Base-by-base conservation (phyloP, 2,329 filamentous ascomycete species). In the Neocatenulostroma microsporum region DNA sequence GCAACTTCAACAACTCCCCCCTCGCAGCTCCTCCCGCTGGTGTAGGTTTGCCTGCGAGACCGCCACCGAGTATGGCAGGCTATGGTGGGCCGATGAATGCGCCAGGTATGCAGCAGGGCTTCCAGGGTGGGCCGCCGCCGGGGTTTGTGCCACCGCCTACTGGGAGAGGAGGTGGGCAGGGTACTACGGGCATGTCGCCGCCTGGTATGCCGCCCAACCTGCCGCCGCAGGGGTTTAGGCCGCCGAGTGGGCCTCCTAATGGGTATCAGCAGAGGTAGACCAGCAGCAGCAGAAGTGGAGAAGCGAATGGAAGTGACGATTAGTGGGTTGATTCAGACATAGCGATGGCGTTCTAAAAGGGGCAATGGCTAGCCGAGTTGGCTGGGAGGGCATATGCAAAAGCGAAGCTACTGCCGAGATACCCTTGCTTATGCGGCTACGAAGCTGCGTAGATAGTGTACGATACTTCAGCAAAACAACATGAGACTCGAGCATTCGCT, bases 1-100 rank as follows among this genome's bases (percentile, higher is more conserved):
- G 10, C 27, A 24, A 20, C 17, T 53, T 48, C 42, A 51, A 49
- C 18, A 60, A 58, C 43, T 55, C 67, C 37, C 69, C 76, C 20
- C 70, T 80, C 11, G 70, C 74, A 11, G 74, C 77, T 31, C 74
- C 78, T 21, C 72, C 74, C 11, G 66, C 72, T 6, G 73, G 72
- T 19, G 70, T 73, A 12, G 76, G 76, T 11, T 57, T 80, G 18
- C 81, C 82, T 25, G 78, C 80, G 39, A 68, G 81, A 25, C 82
- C 82, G n/a, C 82, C 82, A 3, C 78, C 78, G 13, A 76, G 71
- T 12, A 76, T 80, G 51, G 77, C 67, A 33, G 78, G 78, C 2
- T 83, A 82, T 54, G 80, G 80, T 27, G 81, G 80, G 8, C 79
- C 74, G 11, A 69, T 73, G 35, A 72, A 71, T 50, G 60, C 66